Evolutionary conservation across 306 rosid genomes (phyloP).

Genomic region (Spatholobus suberectus): DNA sequence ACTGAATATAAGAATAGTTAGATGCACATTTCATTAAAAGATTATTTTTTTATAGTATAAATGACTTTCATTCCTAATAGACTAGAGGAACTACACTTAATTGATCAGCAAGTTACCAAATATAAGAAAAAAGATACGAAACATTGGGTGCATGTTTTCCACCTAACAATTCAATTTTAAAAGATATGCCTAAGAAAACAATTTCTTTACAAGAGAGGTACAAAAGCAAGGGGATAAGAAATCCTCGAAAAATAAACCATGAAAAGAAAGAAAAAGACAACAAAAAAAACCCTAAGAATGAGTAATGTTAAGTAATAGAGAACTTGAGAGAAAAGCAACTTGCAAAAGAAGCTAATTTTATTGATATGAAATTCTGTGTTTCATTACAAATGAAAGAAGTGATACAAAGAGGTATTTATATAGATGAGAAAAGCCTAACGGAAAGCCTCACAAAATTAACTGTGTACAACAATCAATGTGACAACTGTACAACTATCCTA

Average conservation of each 20-base stretch:
- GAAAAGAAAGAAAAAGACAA: not conserved
- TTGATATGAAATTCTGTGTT: too few species aligned
- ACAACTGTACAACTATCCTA: too few species aligned
- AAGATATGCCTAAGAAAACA: not conserved
- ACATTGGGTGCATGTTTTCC: not conserved
- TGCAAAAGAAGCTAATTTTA: too few species aligned
- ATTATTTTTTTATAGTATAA: not conserved
- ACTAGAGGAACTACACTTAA: constrained; percentile 8
- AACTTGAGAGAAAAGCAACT: too few species aligned
- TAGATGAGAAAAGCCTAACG: too few species aligned
- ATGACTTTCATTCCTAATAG: constrained; percentile 23
- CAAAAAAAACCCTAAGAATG: not conserved
- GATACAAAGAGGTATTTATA: too few species aligned
- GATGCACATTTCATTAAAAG: constrained; percentile 7
- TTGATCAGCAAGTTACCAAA: constrained; percentile 8
- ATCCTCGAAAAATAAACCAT: not conserved
- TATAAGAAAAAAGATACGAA: not conserved
- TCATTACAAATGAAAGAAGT: too few species aligned
- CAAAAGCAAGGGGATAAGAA: not conserved
- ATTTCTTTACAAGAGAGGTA: not conserved
- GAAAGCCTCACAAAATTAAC: too few species aligned
- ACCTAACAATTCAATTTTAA: not conserved
- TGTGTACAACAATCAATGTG: too few species aligned
- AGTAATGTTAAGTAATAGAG: too few species aligned
- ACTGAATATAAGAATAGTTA: constrained; percentile 51